Evolutionary conservation across 345 rosid genomes (phyloP).

Genomic region (Eucalyptus erythrocorys): DNA sequence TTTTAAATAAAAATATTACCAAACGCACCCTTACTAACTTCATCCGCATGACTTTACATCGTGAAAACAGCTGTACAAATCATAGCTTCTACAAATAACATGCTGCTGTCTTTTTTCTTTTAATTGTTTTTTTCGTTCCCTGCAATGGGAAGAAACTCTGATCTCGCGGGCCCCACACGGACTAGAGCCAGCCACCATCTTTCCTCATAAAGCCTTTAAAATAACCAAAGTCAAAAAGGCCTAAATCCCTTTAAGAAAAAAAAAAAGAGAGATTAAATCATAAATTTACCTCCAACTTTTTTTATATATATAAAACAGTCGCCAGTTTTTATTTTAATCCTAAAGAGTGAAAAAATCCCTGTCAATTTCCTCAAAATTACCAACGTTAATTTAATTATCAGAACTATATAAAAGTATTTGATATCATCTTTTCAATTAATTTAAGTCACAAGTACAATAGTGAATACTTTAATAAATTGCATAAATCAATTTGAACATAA

Average conservation of each 20-base stretch:
- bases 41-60: neutral
- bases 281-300: neutral
- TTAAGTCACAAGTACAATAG: too few relatives aligned
- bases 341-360: too few relatives aligned
- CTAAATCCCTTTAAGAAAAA: neutral
- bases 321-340: neutral
- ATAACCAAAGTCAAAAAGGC: neutral
- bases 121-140: neutral
- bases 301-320: too few relatives aligned
- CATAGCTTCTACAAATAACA: neutral
- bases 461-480: too few relatives aligned
- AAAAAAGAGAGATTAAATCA: neutral
- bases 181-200: neutral
- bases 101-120: accelerated
- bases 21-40: too few relatives aligned
- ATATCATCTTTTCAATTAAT: too few relatives aligned
- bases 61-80: neutral
- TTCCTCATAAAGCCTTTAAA: neutral
- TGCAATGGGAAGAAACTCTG: neutral
- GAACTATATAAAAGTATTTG: too few relatives aligned
- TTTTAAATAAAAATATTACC: too few relatives aligned
- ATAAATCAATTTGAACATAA: too few relatives aligned
- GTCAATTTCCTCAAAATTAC: too few relatives aligned
- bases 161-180: neutral
- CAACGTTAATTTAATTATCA: too few relatives aligned